Percentiles rank a stretch among this genome's conserved stretches.
phyloP scores from a whole-genome alignment of 441 rosid species.

The Macaranga tanarius region DNA sequence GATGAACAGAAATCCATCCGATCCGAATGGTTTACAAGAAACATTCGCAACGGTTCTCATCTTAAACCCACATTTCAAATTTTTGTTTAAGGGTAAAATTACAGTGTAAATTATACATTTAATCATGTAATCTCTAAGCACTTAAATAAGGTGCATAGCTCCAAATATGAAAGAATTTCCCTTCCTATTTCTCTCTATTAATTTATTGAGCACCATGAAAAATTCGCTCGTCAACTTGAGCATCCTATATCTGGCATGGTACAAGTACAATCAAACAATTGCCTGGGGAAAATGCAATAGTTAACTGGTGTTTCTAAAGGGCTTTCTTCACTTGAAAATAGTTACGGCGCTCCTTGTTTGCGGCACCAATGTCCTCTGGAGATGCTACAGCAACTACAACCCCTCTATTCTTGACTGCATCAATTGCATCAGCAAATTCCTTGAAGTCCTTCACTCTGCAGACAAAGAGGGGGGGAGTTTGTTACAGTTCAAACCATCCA shows the following conservation, averaged over 20 bases:
- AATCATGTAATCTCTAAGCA: neutral
- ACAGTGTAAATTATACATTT: neutral
- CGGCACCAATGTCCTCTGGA: constrained; percentile 67
- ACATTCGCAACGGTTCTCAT: neutral
- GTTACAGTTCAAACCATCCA: neutral
- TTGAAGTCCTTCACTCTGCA: constrained; percentile 81
- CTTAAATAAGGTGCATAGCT: neutral
- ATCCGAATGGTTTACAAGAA: neutral
- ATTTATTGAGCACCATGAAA: neutral
- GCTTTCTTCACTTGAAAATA: constrained; percentile 71
- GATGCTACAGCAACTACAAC: constrained; percentile 80
- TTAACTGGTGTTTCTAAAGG: constrained; percentile 34
- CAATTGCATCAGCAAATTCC: constrained; percentile 70
- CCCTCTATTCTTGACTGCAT: constrained; percentile 59
- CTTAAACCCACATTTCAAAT: neutral
- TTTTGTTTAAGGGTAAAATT: neutral
- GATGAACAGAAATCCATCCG: too few species aligned
- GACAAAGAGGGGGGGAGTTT: neutral
- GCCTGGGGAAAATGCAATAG: neutral
- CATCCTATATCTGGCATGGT: neutral
- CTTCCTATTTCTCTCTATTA: neutral
- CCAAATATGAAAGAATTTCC: neutral
- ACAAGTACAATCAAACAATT: neutral
- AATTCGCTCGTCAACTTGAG: neutral
- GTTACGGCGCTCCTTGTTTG: constrained; percentile 54